A percentile compares a stretch with the other conserved stretches of the same genome.
Conservation (phyloP, 345 rosid species). For the Eucalyptus tenuipes region DNA sequence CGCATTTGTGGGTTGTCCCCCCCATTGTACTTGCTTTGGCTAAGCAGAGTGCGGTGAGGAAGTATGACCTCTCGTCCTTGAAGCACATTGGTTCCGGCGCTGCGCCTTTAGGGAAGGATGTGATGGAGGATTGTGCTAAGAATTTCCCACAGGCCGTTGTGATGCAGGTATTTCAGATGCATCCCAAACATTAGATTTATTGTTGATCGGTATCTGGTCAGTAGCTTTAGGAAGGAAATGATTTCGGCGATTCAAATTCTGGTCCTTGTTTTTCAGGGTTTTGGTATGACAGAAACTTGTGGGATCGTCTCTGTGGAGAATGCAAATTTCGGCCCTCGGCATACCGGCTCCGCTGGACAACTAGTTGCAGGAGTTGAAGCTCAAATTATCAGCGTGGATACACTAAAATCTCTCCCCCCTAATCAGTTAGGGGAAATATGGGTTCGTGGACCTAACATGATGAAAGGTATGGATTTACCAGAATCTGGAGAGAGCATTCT, state of each 20-base stretch:
- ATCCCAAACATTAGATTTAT: not conserved
- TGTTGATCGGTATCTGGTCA: not conserved
- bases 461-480: constrained; percentile 40
- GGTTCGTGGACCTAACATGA: constrained; percentile 92
- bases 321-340: constrained; percentile 20
- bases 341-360: constrained; percentile 65
- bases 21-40: constrained; percentile 74
- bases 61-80: constrained; percentile 60
- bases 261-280: constrained; percentile 39
- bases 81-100: constrained; percentile 70
- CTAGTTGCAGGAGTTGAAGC: constrained; percentile 69
- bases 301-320: constrained; percentile 55
- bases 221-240: not conserved
- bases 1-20: constrained; percentile 81
- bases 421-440: constrained; percentile 68
- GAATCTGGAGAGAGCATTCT: not conserved
- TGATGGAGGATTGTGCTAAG: constrained; percentile 69
- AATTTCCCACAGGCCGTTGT: constrained; percentile 42
- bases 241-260: not conserved
- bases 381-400: constrained; percentile 49
- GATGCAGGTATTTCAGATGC: constrained; percentile 39
- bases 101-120: constrained; percentile 82
- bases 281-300: constrained; percentile 86
- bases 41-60: constrained; percentile 44
- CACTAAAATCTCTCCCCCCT: constrained; percentile 64